Percentiles rank a stretch among this genome's conserved stretches.
phyloP scores from a whole-genome alignment of 257 asterid genomes.

The Catharanthus roseus region DNA sequence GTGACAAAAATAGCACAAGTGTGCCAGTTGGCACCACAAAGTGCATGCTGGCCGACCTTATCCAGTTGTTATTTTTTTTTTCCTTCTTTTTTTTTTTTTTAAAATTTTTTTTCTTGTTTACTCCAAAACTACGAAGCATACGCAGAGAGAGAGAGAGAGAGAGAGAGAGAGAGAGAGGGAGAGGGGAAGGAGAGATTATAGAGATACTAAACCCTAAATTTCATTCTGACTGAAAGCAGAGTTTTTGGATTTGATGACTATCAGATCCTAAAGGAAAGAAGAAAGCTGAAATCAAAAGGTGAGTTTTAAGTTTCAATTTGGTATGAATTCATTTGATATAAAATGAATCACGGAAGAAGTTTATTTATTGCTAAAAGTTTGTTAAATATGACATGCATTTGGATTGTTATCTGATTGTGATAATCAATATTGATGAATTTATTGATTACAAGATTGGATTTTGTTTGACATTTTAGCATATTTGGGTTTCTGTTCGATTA shows the following conservation, averaged over 20 bases:
- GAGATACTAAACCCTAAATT: conserved; percentile 34
- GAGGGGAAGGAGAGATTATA: not conserved
- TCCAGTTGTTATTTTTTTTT: conserved; percentile 25
- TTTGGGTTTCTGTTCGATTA: conserved; percentile 30
- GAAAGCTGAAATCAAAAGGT: conserved; percentile 22
- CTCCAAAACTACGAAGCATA: conserved; percentile 15
- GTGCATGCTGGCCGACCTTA: conserved; percentile 50
- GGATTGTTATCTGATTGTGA: not conserved
- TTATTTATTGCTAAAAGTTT: not conserved
- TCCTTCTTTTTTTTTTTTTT: conserved; percentile 3
- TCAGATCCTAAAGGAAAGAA: conserved; percentile 17
- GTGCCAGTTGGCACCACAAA: conserved; percentile 39
- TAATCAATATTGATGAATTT: conserved; percentile 7
- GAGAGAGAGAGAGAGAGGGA: conserved; percentile 6
- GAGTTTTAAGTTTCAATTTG: conserved; percentile 17
- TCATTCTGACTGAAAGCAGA: conserved; percentile 27
- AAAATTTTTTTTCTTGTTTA: conserved; percentile 7
- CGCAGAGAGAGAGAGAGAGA: conserved; percentile 12
- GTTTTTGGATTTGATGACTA: conserved; percentile 29
- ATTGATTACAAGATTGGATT: conserved; percentile 11
- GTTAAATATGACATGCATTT: conserved; percentile 16
- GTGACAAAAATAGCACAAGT: conserved; percentile 21
- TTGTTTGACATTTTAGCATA: conserved; percentile 7
- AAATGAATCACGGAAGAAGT: conserved; percentile 2
- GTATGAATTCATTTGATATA: not conserved